These are phyloP conservation scores for Luvunga scandens DNA, from an alignment of 345 rosid genomes.

Conservation along the genomic window DNA sequence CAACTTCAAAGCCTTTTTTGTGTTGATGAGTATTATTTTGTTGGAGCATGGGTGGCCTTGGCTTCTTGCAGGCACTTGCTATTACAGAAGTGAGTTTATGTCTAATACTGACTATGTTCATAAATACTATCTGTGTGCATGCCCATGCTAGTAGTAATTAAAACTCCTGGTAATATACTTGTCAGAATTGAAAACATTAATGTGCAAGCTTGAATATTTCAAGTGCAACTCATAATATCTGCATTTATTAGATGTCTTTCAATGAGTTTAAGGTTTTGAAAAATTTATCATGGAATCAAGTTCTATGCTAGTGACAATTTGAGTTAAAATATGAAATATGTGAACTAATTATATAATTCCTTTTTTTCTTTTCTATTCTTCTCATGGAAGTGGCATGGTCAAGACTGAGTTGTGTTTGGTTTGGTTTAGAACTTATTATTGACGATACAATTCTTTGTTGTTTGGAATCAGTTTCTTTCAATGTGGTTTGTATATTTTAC, in stretches of 20 bases:
- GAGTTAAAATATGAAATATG: neutral
- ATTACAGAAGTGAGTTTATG: constrained; percentile 56
- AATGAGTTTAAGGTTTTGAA: neutral
- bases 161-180: neutral
- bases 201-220: neutral
- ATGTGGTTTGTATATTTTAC: neutral
- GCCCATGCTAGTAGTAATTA: neutral
- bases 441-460: neutral
- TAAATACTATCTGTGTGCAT: no score
- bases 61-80: constrained; percentile 63
- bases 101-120: neutral
- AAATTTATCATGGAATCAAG: neutral
- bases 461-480: neutral
- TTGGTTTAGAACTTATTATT: neutral
- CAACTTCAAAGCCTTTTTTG: constrained; percentile 55
- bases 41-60: constrained; percentile 72
- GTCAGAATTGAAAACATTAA: neutral
- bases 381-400: neutral
- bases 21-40: constrained; percentile 58
- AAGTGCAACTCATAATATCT: neutral
- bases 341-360: neutral
- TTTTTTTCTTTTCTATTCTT: neutral
- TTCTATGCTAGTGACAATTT: neutral
- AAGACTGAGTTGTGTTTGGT: neutral
- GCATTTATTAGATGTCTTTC: neutral